Percentiles rank a stretch among this genome's conserved stretches.
phyloP scores from a whole-genome alignment of 148 eudicot species.

The Fagopyrum tataricum region DNA sequence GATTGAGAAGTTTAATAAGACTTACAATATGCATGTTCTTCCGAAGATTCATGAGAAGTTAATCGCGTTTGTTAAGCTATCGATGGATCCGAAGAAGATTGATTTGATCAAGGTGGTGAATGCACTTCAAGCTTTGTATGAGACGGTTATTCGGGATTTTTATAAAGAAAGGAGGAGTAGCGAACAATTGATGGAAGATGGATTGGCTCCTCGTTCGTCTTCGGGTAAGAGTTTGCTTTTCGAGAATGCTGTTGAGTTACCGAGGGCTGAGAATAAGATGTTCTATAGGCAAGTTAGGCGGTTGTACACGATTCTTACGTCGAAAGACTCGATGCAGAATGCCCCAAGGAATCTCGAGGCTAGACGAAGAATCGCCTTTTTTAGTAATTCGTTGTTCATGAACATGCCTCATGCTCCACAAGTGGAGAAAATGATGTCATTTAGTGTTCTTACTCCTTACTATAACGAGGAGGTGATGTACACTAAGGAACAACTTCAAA shows the following conservation, averaged over 20 bases:
- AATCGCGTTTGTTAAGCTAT: slow-evolving; percentile 42
- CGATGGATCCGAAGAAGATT: slow-evolving; percentile 36
- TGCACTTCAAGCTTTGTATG: slow-evolving; percentile 77
- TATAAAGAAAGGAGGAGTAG: slow-evolving; percentile 42
- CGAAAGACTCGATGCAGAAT: slow-evolving; percentile 79
- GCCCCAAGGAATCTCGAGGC: slow-evolving; percentile 87
- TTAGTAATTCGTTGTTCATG: slow-evolving; percentile 94
- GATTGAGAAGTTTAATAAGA: slow-evolving; percentile 67
- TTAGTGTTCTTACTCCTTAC: slow-evolving; percentile 93
- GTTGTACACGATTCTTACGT: slow-evolving; percentile 68
- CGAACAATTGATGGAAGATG: slow-evolving; percentile 64
- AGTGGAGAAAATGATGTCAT: slow-evolving; percentile 92
- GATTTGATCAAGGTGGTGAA: slow-evolving; percentile 64
- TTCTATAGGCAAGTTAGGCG: slow-evolving; percentile 80
- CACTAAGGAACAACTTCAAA: slow-evolving; percentile 74
- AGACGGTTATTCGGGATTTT: slow-evolving; percentile 62
- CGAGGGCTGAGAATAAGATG: slow-evolving; percentile 38
- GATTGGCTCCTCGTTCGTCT: slow-evolving; percentile 53
- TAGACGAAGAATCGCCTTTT: slow-evolving; percentile 81
- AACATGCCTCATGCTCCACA: slow-evolving; percentile 99
- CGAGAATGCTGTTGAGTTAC: slow-evolving; percentile 72
- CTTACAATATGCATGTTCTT: slow-evolving; percentile 55
- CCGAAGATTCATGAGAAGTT: slow-evolving; percentile 63
- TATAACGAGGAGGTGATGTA: slow-evolving; percentile 81
- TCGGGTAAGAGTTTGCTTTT: slow-evolving; percentile 50